Conservation (phyloP, 495 filamentous ascomycete species). For the Penicillium robsamsonii region DNA sequence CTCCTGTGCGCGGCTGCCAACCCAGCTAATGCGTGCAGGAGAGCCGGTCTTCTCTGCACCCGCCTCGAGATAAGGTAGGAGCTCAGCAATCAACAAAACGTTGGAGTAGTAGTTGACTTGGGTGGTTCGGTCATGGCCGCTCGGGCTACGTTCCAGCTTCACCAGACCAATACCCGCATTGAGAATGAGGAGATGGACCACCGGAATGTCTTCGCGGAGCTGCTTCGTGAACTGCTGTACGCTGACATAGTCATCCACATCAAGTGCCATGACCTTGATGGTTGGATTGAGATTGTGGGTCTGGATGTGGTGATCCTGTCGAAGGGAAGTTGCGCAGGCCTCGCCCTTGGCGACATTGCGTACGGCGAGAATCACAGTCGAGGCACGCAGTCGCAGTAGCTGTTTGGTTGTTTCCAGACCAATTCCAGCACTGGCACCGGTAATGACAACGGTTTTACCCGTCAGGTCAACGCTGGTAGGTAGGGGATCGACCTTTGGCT, state of each 20-base stretch:
- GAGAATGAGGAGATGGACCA: conserved; percentile 27
- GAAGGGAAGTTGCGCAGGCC: not conserved
- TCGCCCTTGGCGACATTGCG: conserved; percentile 25
- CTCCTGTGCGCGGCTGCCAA: conserved; percentile 30
- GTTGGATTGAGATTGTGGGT: conserved; percentile 15
- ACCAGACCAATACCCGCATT: conserved; percentile 33
- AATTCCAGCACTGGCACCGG: not conserved
- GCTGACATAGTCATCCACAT: conserved; percentile 26
- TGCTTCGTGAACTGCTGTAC: conserved; percentile 23
- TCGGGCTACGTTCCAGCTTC: conserved; percentile 20
- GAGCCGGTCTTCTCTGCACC: conserved; percentile 17
- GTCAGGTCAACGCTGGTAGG: not conserved
- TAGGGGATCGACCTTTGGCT: not conserved
- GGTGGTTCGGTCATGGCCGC: conserved; percentile 30
- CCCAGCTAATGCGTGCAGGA: conserved; percentile 31
- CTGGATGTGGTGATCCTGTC: not conserved
- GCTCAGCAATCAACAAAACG: conserved; percentile 27
- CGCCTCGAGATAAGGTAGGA: conserved; percentile 33
- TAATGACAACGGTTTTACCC: not conserved
- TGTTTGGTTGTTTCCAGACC: not conserved
- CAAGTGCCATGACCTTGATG: conserved; percentile 24
- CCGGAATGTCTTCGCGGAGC: not conserved
- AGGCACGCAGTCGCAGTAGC: not conserved
- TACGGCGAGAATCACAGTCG: conserved; percentile 26
- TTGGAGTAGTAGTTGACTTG: conserved; percentile 40